phyloP scores from a whole-genome alignment of 768 basidiomycete species.

The Mycena vulgaris region DNA sequence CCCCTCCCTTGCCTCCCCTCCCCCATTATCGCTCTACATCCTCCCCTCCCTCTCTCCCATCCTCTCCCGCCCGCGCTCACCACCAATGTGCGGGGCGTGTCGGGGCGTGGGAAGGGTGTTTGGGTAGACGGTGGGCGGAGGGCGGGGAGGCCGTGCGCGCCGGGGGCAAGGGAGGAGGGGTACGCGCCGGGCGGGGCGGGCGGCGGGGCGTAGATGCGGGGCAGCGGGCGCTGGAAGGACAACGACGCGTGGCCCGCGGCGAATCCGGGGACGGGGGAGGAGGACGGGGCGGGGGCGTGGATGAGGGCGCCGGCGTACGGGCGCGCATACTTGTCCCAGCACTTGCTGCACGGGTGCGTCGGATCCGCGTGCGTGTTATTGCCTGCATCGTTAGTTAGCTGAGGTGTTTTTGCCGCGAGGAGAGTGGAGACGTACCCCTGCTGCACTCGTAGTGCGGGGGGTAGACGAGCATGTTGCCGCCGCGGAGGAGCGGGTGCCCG shows the following conservation, averaged over 20 bases:
- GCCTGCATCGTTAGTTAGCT: not conserved
- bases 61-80: too few relatives aligned
- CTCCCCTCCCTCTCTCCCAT: too few relatives aligned
- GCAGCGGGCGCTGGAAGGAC: constrained; percentile 58
- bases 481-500: constrained; percentile 77
- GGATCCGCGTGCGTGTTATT: constrained; percentile 18
- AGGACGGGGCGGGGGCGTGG: constrained; percentile 57
- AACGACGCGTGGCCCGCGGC: constrained; percentile 5
- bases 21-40: too few relatives aligned
- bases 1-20: too few relatives aligned
- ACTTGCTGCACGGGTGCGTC: constrained; percentile 49
- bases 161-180: too few relatives aligned
- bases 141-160: too few relatives aligned
- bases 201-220: constrained; percentile 30
- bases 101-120: too few relatives aligned
- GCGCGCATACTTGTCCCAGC: constrained; percentile 81
- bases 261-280: constrained; percentile 9
- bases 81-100: too few relatives aligned
- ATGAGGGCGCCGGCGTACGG: constrained; percentile 73
- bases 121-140: too few relatives aligned
- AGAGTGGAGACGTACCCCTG: constrained; percentile 73
- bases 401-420: not conserved
- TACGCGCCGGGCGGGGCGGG: not conserved
- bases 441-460: constrained; percentile 72
- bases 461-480: constrained; percentile 79